Evolutionary conservation across 2,329 filamentous ascomycete species (phyloP).

Genomic region (Myriosclerotinia duriaeana): DNA sequence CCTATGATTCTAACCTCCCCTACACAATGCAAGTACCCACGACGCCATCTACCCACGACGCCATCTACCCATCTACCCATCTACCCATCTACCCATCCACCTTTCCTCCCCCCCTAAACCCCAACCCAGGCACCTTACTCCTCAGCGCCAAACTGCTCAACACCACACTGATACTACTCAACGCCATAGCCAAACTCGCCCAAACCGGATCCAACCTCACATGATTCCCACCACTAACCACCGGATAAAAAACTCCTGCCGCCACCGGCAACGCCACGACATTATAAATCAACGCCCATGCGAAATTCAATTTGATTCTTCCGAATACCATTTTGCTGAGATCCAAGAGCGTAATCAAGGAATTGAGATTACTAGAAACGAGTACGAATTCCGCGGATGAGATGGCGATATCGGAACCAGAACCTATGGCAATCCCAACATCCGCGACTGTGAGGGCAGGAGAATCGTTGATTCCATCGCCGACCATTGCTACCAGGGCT

Average conservation of each 20-base stretch:
- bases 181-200: conserved; percentile 88
- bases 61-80: neutral
- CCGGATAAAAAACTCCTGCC: conserved; percentile 63
- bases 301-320: conserved; percentile 66
- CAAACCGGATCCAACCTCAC: conserved; percentile 74
- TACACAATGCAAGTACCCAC: too few relatives aligned
- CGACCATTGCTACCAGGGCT: conserved; percentile 75
- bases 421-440: conserved; percentile 78
- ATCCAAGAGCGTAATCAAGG: conserved; percentile 59
- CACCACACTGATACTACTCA: conserved; percentile 88
- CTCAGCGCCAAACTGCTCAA: conserved; percentile 73
- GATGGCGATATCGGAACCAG: conserved; percentile 79
- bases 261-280: conserved; percentile 63
- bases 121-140: conserved; percentile 41
- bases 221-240: conserved; percentile 53
- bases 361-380: conserved; percentile 58
- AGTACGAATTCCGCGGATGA: conserved; percentile 80
- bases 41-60: too few relatives aligned
- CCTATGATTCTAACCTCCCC: too few relatives aligned
- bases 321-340: conserved; percentile 62
- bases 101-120: conserved; percentile 36
- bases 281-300: conserved; percentile 68
- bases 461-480: conserved; percentile 84
- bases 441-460: conserved; percentile 78
- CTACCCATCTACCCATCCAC: neutral